These are phyloP conservation scores for Acanthamoeba castellanii DNA, from an alignment of 208 protist genomes.

Conservation along the genomic window DNA sequence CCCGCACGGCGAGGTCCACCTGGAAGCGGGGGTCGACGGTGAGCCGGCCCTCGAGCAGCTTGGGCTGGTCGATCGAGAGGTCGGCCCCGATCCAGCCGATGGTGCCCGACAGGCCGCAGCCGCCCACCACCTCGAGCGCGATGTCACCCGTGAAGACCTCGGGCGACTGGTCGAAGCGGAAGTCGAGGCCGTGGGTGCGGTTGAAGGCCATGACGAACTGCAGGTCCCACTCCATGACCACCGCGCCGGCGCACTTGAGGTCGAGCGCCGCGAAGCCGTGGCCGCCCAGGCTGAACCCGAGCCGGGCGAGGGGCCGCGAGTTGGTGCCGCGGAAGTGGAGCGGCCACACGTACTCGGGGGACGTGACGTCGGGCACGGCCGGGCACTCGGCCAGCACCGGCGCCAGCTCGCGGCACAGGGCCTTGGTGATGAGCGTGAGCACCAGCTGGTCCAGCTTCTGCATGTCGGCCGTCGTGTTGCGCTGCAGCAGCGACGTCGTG, in stretches of 20 bases:
- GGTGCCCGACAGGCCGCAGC: constrained; percentile 23
- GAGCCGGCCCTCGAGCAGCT: constrained; percentile 42
- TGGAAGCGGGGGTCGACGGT: neutral
- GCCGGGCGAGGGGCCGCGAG: neutral
- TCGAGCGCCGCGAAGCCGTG: constrained; percentile 37
- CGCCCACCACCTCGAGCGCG: neutral
- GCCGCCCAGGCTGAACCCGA: constrained; percentile 28
- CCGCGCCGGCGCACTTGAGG: neutral
- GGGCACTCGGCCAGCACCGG: neutral
- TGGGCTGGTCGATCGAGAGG: neutral
- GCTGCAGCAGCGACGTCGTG: neutral
- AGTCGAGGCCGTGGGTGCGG: constrained; percentile 34
- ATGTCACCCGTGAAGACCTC: constrained; percentile 10
- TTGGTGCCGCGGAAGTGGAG: constrained; percentile 8
- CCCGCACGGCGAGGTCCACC: neutral
- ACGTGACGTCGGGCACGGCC: neutral
- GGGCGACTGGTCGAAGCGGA: neutral
- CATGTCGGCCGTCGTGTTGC: neutral
- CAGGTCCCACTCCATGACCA: constrained; percentile 35
- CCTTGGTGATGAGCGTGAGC: constrained; percentile 57
- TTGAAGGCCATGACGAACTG: neutral
- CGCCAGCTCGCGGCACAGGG: neutral
- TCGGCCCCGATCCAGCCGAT: constrained; percentile 56
- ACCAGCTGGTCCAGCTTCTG: constrained; percentile 28
- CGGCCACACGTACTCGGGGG: constrained; percentile 13